Percentiles rank a stretch among this genome's conserved stretches.
These are phyloP conservation scores for Pleurotus ostreatus DNA, from an alignment of 768 basidiomycete genomes.

Conservation along the genomic window DNA sequence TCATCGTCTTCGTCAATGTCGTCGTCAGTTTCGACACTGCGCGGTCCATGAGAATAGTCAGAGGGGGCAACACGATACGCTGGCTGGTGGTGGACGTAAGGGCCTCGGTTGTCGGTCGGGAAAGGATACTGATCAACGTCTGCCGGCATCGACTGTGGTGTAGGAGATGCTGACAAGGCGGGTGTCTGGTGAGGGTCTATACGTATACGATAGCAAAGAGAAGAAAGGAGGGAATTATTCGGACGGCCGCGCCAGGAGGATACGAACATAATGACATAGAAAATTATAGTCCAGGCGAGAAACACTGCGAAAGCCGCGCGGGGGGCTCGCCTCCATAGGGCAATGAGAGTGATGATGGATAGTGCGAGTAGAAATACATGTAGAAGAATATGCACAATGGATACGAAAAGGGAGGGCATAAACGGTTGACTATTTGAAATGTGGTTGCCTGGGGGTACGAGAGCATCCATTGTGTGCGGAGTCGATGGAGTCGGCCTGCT, in stretches of 20 bases:
- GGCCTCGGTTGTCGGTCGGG: conserved; percentile 43
- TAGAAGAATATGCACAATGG: conserved; percentile 46
- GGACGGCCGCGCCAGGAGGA: conserved; percentile 61
- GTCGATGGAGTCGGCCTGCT: conserved; percentile 45
- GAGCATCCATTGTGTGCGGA: conserved; percentile 47
- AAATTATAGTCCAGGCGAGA: conserved; percentile 54
- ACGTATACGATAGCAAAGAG: conserved; percentile 42
- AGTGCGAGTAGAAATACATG: conserved; percentile 59
- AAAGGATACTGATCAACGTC: conserved; percentile 36
- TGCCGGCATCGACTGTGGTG: conserved; percentile 36
- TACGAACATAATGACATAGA: conserved; percentile 49
- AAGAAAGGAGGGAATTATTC: conserved; percentile 51
- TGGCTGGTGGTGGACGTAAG: conserved; percentile 71
- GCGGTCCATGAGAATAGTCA: conserved; percentile 33
- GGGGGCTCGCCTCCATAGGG: conserved; percentile 55
- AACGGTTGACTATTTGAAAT: conserved; percentile 16
- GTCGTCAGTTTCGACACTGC: conserved; percentile 52
- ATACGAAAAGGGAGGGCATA: conserved; percentile 32
- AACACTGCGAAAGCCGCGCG: conserved; percentile 59
- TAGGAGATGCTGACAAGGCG: conserved; percentile 26
- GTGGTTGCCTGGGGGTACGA: conserved; percentile 20
- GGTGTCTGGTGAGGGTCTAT: conserved; percentile 19
- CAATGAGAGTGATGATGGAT: conserved; percentile 50
- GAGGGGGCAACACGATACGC: conserved; percentile 42
- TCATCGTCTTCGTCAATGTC: conserved; percentile 74